Evolutionary conservation across 2,329 filamentous ascomycete species (phyloP).

Genomic region (Metarhizium rileyi): DNA sequence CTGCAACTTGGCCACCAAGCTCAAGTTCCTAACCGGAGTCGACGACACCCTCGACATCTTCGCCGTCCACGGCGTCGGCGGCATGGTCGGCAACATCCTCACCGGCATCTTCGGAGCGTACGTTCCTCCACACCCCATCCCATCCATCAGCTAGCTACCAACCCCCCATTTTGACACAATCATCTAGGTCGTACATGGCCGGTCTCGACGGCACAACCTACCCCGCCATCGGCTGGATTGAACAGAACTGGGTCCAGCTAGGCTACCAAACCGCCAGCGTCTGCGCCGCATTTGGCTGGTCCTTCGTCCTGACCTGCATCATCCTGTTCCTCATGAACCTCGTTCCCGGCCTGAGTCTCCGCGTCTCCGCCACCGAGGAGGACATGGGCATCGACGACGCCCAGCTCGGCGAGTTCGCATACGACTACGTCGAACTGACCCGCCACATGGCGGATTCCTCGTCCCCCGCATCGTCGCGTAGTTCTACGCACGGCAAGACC

Average conservation of each 20-base stretch:
- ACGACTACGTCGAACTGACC: constrained; percentile 68
- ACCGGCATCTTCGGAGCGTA: constrained; percentile 69
- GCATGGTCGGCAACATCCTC: constrained; percentile 69
- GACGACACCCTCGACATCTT: constrained; percentile 89
- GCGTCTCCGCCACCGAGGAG: constrained; percentile 57
- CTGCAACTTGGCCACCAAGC: constrained; percentile 81
- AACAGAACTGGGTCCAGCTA: constrained; percentile 60
- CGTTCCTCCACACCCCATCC: constrained; percentile 24
- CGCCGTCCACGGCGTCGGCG: constrained; percentile 78
- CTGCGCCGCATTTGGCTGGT: constrained; percentile 53
- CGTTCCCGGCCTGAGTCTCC: constrained; percentile 59
- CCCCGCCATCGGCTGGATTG: constrained; percentile 57
- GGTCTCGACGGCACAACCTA: constrained; percentile 57
- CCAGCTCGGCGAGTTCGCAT: constrained; percentile 74
- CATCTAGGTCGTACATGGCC: constrained; percentile 56
- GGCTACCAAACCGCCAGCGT: constrained; percentile 63
- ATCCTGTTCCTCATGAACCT: constrained; percentile 64
- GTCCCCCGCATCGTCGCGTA: constrained; percentile 13
- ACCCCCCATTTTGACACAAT: constrained; percentile 7
- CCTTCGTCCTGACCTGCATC: constrained; percentile 57
- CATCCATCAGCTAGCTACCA: constrained; percentile 2
- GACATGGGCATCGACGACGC: constrained; percentile 62
- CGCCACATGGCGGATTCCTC: constrained; percentile 46
- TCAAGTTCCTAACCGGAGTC: constrained; percentile 63
- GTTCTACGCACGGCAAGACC: constrained; percentile 21